Percentiles rank a stretch among this genome's conserved stretches.
These are phyloP conservation scores for Halophytophthora polymorphica DNA, from an alignment of 352 stramenopile species.

Conservation along the genomic window DNA sequence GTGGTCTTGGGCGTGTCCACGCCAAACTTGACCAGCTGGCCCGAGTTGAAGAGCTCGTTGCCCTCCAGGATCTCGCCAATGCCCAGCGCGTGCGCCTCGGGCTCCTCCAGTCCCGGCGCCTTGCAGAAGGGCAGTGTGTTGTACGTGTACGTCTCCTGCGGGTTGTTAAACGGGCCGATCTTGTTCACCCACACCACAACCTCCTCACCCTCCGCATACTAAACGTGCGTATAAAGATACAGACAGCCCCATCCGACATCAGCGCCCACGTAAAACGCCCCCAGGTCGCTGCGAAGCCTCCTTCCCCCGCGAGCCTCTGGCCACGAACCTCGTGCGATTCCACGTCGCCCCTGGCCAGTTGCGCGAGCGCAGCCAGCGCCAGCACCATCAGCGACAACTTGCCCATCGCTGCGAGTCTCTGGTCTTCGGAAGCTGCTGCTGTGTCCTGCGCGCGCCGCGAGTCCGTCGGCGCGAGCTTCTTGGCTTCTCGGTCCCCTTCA, in stretches of 20 bases:
- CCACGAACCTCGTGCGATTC: slow-evolving; percentile 55
- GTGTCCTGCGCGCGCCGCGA: too few relatives aligned
- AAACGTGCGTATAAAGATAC: slow-evolving; percentile 5
- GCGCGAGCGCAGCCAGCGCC: slow-evolving; percentile 13
- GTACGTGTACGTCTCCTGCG: slow-evolving; percentile 99
- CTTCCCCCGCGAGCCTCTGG: background rate
- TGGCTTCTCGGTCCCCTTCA: too few relatives aligned
- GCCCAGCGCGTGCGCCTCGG: slow-evolving; percentile 79
- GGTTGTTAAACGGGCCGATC: slow-evolving; percentile 96
- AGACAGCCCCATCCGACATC: background rate
- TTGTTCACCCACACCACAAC: slow-evolving; percentile 97
- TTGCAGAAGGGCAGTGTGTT: slow-evolving; percentile 98
- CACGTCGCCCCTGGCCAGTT: slow-evolving; percentile 31
- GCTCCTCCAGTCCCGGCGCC: slow-evolving; percentile 77
- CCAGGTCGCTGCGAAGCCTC: too few relatives aligned
- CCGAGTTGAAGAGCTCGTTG: slow-evolving; percentile 93
- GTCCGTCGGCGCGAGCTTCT: too few relatives aligned
- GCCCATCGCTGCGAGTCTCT: slow-evolving; percentile 12
- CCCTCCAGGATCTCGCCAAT: slow-evolving; percentile 96
- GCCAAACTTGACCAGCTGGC: slow-evolving; percentile 79
- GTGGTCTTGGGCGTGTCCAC: slow-evolving; percentile 61
- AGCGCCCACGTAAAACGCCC: background rate
- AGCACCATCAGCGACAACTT: slow-evolving; percentile 24
- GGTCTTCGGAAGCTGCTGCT: too few relatives aligned
- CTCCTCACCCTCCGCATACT: slow-evolving; percentile 73